Evolutionary conservation across 805 yeast species (phyloP).

Genomic region (Danielia oregonensis): DNA sequence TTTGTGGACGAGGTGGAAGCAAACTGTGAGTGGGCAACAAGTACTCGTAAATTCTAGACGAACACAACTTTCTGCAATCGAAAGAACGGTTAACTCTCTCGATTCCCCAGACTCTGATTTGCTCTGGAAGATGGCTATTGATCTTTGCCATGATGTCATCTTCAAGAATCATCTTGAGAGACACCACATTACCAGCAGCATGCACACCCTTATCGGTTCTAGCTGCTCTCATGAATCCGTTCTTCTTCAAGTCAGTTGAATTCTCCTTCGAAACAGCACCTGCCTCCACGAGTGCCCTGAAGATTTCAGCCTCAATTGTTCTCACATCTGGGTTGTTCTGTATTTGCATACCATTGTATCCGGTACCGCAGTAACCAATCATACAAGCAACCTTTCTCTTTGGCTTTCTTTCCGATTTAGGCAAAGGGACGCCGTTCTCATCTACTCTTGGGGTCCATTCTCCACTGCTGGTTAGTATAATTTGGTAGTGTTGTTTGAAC

Average conservation of each 20-base stretch:
- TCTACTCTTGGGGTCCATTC: slow-evolving; percentile 47
- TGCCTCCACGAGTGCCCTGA: slow-evolving; percentile 75
- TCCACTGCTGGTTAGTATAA: slow-evolving; percentile 13
- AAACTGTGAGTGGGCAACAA: slow-evolving; percentile 87
- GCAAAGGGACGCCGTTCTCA: slow-evolving; percentile 59
- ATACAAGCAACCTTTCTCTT: slow-evolving; percentile 86
- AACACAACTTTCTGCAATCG: slow-evolving; percentile 93
- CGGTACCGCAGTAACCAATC: slow-evolving; percentile 95
- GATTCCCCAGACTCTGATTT: slow-evolving; percentile 90
- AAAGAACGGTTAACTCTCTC: slow-evolving; percentile 85
- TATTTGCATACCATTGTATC: slow-evolving; percentile 94
- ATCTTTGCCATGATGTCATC: slow-evolving; percentile 68
- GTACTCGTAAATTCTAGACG: slow-evolving; percentile 94
- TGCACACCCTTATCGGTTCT: slow-evolving; percentile 95
- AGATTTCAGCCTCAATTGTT: slow-evolving; percentile 88
- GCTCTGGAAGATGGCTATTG: slow-evolving; percentile 74
- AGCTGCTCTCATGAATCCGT: slow-evolving; percentile 83
- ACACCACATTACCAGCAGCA: slow-evolving; percentile 92
- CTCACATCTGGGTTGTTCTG: slow-evolving; percentile 72
- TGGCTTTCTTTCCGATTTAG: slow-evolving; percentile 63
- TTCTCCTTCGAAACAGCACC: slow-evolving; percentile 88
- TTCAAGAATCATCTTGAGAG: slow-evolving; percentile 79
- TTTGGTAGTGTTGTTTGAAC: slow-evolving; percentile 23
- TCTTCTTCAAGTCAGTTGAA: slow-evolving; percentile 82
- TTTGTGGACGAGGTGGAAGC: slow-evolving; percentile 82